Evolutionary conservation across 345 rosid species (phyloP), one percentile per base, ranked within the genome.

Genomic region (Lenwebbia sp.): DNA sequence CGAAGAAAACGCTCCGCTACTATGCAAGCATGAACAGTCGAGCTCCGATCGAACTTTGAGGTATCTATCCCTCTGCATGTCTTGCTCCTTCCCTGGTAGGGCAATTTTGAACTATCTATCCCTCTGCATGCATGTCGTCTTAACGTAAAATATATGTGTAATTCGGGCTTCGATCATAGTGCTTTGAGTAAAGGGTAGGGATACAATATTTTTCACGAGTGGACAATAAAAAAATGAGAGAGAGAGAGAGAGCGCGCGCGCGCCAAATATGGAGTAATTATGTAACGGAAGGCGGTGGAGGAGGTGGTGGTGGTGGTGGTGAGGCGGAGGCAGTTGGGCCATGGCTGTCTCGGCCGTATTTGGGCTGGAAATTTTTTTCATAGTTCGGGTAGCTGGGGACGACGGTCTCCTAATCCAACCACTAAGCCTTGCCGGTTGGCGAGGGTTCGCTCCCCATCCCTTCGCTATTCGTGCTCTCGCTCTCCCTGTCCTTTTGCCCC

Each of bases 131-230:
- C 41, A 0, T 33, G 47, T 10, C 40, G 5, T 28, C 40, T 62
- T 62, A 30, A 30, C 21, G 1, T 28, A 28, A 13, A 30, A 33
- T 12, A 17, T 60, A 60, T 19, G 11, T 9, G 13, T 17, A 33
- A 65, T 33, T 65, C 44, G 19, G 41, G 23, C 0, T 17, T 33
- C 0, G 0, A 65, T 65, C 78, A 4, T 5, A 17, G 4, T 33
- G 22, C 0, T 0, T 33, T 6, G 13, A 3, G 0, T 33, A 33
- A 65, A 65, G 23, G 44, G 25, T 11, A 2, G 0, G 7, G 13
- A 23, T 12, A 12, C 0, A 10, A 19, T 2, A 33, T 33, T 19
- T 33, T 3, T 70, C 3, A 33, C 13, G 0, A 70, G 10, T 33
- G 47, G 13, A 33, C 13, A 9, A 30, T 7, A 15, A 30, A 30